A percentile compares a stretch with the other conserved stretches of the same genome.
Evolutionary conservation across 208 protist genomes (phyloP).

Genomic region (Endotrypanum monterogeii): DNA sequence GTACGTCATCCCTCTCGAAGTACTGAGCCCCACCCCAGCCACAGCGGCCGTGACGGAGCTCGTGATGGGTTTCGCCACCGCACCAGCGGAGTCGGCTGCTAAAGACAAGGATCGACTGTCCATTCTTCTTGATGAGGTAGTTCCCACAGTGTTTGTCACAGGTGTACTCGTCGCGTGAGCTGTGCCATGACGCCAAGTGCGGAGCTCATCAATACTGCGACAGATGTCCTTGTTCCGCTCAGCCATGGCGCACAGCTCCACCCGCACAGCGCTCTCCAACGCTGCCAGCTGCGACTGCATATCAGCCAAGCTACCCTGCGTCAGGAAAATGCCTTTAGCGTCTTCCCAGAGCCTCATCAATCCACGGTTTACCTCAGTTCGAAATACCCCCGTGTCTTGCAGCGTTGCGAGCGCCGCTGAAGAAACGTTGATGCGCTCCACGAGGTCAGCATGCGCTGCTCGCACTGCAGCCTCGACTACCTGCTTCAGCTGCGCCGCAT

Average conservation of each 20-base stretch:
- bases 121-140: too few species aligned
- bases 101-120: neutral
- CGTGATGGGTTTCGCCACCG: neutral
- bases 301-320: slow-evolving; percentile 50
- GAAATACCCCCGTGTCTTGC: slow-evolving; percentile 47
- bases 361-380: slow-evolving; percentile 61
- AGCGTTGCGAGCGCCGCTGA: slow-evolving; percentile 39
- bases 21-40: neutral
- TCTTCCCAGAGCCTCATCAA: slow-evolving; percentile 72
- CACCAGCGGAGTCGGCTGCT: neutral
- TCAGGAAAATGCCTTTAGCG: slow-evolving; percentile 51
- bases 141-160: neutral
- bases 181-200: slow-evolving; percentile 19
- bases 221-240: slow-evolving; percentile 51
- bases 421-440: slow-evolving; percentile 70
- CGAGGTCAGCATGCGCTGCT: slow-evolving; percentile 70
- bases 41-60: neutral
- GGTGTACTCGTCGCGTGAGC: neutral
- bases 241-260: slow-evolving; percentile 66
- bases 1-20: neutral
- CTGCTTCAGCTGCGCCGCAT: slow-evolving; percentile 53
- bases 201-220: slow-evolving; percentile 32
- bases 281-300: slow-evolving; percentile 59
- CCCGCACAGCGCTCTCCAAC: slow-evolving; percentile 72
- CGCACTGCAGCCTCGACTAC: slow-evolving; percentile 65